Evolutionary conservation across 1,284 basidiomycete species (phyloP), one percentile per base, ranked within the genome.

Genomic region (Ceratobasidium sp.): DNA sequence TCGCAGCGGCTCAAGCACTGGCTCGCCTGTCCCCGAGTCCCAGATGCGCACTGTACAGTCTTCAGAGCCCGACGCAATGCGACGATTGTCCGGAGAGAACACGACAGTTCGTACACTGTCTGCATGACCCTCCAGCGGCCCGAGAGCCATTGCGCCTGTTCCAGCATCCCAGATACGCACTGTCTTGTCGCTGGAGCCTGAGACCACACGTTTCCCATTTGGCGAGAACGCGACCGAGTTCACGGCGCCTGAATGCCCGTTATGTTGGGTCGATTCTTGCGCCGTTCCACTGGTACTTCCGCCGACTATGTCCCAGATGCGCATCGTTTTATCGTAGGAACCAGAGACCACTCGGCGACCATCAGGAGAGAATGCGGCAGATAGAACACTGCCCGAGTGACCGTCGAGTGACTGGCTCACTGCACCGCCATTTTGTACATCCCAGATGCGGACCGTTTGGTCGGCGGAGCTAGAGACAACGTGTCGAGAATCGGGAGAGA

Each of bases 351-450:
- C n/a, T n/a, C 17, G 44, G 13, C 46, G 50, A 26, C 78, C 70
- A 74, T 79, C 78, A 38, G 77, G 38, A 12, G 77, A 78, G 57
- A 73, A 78, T 10, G 76, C 77, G 12, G 78, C 62, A n/a, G 54
- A 78, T 26, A 4, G 3, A 4, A 78, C 77, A 33, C 15, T 84
- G 79, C 86, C 84, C 73, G 84, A 84, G 81, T 87, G 86, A 6
- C 84, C 83, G 79, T 84, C 84, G 62, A 87, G 82, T 12, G 74
- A 28, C 5, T 26, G n/a, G 54, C 10, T 10, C 1, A 23, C 52
- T 26, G n/a, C n/a, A 23, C 1, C 54, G 6, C 70, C 62, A 15
- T 54, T 78, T 10, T 44, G 20, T 20, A 54, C 56, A 54, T 78
- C 73, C 79, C 71, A 80, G n/a, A 78, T 10, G 6, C 65, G 69